Base-by-base conservation (phyloP, 2,329 filamentous ascomycete genomes). In the Colletotrichum sp. region DNA sequence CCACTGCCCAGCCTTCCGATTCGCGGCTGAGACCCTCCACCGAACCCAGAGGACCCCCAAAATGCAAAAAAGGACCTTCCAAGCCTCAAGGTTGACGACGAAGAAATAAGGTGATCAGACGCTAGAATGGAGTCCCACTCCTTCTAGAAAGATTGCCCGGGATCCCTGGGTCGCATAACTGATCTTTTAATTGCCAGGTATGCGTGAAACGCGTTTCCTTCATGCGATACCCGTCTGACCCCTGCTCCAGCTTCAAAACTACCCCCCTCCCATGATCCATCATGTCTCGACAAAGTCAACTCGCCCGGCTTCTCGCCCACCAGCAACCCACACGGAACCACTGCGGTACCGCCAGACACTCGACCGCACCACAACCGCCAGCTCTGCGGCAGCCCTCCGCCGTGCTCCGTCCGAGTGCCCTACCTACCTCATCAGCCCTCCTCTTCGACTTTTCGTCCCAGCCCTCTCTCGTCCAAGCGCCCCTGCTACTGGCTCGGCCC, bases 131-230 rank as follows among this genome's bases (percentile, higher is more conserved):
- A 78, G 80, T 80, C 78, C 80, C 75, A 78, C 76, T 72, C 78
- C 80, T 85, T 86, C 84, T 83, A 84, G 83, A 85, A 85, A 82
- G 79, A 80, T 81, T 79, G 77, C 72, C 78, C 75, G 78, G 78
- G 76, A 57, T 75, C 62, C 76, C 76, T 79, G 75, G 76, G 79
- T 79, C 84, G 87, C 87, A 88, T 89, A 88, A 88, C 81, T 82
- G 80, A 81, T 79, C 81, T 84, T 87, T 87, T 88, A 86, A 88
- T 88, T 88, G 81, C 86, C 83, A 84, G 85, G 86, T 85, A 83
- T 80, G 82, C 80, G 81, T 85, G 83, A 86, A 86, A 87, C 84
- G 80, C 81, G 82, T 85, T 84, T 85, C 80, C 80, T 86, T 89
- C 84, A 88, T 88, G 87, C 87, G 82, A 79, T 76, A 74, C 74